Evolutionary conservation across 306 rosid species (phyloP).

Genomic region (Aeschynomene evenia): DNA sequence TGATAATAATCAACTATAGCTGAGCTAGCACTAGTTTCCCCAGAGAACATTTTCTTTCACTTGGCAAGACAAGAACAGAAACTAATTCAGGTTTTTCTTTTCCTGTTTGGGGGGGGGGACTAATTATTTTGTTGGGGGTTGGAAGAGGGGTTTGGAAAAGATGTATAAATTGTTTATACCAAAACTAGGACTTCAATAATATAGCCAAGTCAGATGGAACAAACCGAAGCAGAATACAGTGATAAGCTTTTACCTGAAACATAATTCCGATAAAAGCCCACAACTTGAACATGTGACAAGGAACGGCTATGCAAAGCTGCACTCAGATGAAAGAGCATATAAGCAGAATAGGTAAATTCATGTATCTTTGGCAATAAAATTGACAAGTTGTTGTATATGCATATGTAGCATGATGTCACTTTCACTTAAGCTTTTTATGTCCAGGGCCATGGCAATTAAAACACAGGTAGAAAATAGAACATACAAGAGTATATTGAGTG

Average conservation of each 20-base stretch:
- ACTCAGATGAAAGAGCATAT: constrained; percentile 24
- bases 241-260: constrained; percentile 63
- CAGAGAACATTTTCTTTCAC: background rate
- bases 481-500: background rate
- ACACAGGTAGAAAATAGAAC: background rate
- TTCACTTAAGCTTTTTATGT: background rate
- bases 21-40: background rate
- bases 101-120: background rate
- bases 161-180: background rate
- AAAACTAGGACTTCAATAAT: background rate
- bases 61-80: constrained; percentile 11
- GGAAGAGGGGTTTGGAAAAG: background rate
- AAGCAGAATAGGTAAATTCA: constrained; percentile 13
- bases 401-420: background rate
- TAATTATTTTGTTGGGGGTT: background rate
- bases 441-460: background rate
- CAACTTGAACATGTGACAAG: constrained; percentile 88
- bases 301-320: constrained; percentile 95
- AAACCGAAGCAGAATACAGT: background rate
- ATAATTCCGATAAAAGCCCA: constrained; percentile 95
- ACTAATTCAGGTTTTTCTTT: constrained; percentile 8
- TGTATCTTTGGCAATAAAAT: background rate
- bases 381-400: background rate
- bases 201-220: background rate
- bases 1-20: constrained; percentile 2